Percentiles rank a stretch among this genome's conserved stretches.
These are phyloP conservation scores for Exserohilum turcica DNA, from an alignment of 2,329 filamentous ascomycete species.

Conservation along the genomic window DNA sequence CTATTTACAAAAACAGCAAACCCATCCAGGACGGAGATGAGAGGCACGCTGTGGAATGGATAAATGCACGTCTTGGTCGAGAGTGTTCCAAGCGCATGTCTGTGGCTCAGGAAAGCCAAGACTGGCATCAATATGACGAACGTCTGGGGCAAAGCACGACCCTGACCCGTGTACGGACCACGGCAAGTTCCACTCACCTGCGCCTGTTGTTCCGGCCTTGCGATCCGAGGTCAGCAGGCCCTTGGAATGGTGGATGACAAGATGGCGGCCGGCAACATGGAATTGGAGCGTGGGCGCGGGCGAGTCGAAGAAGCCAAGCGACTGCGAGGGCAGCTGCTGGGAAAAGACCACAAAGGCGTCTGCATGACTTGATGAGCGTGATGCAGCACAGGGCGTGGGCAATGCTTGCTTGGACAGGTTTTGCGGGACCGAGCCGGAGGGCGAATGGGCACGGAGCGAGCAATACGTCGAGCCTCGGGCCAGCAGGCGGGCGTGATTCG, in stretches of 20 bases:
- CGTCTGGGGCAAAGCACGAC: slow-evolving; percentile 14
- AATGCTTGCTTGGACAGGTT: neutral
- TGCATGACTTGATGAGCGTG: slow-evolving; percentile 48
- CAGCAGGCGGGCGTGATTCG: slow-evolving; percentile 18
- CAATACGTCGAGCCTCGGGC: slow-evolving; percentile 26
- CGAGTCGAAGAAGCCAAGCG: slow-evolving; percentile 79
- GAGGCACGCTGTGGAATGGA: neutral
- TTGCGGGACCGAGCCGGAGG: neutral
- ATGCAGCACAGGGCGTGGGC: neutral
- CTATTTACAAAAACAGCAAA: neutral
- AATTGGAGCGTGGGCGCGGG: slow-evolving; percentile 69
- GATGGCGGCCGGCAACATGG: slow-evolving; percentile 70
- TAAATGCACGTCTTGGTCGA: neutral
- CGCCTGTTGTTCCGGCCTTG: slow-evolving; percentile 73
- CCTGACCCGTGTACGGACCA: slow-evolving; percentile 23
- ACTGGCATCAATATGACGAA: slow-evolving; percentile 16
- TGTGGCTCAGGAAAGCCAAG: slow-evolving; percentile 32
- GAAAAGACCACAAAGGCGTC: slow-evolving; percentile 90
- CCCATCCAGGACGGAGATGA: neutral
- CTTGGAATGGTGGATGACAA: slow-evolving; percentile 82
- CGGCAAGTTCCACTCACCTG: slow-evolving; percentile 53
- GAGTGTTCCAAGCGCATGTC: neutral
- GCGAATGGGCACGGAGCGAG: slow-evolving; percentile 26
- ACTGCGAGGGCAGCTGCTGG: slow-evolving; percentile 68
- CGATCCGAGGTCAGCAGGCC: slow-evolving; percentile 78